Percentiles rank a stretch among this genome's conserved stretches.
Evolutionary conservation across 108 stramenopile species (phyloP).

Genomic region (Nannochloropsis gaditana): DNA sequence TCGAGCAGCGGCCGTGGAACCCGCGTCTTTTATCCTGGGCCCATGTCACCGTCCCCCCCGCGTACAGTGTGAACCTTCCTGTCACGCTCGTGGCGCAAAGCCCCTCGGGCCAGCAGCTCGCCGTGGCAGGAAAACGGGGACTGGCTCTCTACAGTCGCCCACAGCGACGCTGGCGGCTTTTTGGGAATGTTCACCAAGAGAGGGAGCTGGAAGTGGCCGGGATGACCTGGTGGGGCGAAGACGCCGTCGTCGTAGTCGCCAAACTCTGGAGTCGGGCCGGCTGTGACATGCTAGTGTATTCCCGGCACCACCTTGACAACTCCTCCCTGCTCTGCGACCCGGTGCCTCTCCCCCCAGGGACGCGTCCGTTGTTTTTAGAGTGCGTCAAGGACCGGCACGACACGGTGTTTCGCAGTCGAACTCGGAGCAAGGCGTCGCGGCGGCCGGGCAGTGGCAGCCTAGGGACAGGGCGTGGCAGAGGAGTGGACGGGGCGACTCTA

Average conservation of each 20-base stretch:
- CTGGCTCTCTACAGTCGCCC: slow-evolving; percentile 43
- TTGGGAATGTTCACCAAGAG: slow-evolving; percentile 43
- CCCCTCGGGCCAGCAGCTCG: slow-evolving; percentile 27
- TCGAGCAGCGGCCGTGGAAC: slow-evolving; percentile 13
- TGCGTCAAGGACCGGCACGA: background rate
- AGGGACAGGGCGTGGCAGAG: background rate
- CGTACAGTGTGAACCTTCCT: background rate
- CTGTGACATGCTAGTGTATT: slow-evolving; percentile 26
- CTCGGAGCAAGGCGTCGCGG: background rate
- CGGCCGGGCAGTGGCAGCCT: background rate
- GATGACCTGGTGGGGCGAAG: slow-evolving; percentile 47
- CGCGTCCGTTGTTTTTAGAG: slow-evolving; percentile 26
- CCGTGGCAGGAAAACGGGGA: slow-evolving; percentile 39
- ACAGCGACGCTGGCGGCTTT: slow-evolving; percentile 36
- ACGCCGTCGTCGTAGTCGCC: slow-evolving; percentile 28
- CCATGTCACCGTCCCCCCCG: background rate
- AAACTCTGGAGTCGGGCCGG: background rate
- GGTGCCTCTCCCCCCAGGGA: slow-evolving; percentile 26
- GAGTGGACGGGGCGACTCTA: background rate
- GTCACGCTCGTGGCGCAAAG: background rate
- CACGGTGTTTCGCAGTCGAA: background rate
- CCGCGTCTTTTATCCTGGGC: background rate
- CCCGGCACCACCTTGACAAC: slow-evolving; percentile 25
- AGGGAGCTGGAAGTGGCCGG: slow-evolving; percentile 32
- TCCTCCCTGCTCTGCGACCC: slow-evolving; percentile 20